Conservation (phyloP, 441 rosid genomes). For the Hura crepitans region DNA sequence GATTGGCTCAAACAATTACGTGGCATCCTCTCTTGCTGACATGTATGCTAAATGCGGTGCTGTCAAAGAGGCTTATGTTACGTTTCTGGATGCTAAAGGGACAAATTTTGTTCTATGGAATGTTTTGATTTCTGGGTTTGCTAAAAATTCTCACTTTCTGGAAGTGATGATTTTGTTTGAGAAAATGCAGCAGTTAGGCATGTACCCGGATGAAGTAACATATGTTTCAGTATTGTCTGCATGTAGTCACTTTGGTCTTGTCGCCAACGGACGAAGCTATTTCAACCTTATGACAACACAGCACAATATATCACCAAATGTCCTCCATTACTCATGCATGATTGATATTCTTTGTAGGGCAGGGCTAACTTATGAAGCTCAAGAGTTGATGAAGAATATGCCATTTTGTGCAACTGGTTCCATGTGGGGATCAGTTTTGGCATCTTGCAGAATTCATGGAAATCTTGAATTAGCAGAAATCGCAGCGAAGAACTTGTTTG, state of each 20-base stretch:
- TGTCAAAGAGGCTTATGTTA: conserved; percentile 50
- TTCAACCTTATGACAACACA: conserved; percentile 54
- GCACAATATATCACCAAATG: conserved; percentile 46
- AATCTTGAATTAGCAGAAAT: conserved; percentile 60
- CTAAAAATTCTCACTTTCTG: conserved; percentile 47
- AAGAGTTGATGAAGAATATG: conserved; percentile 47
- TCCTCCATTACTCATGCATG: conserved; percentile 77
- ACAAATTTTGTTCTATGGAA: conserved; percentile 66
- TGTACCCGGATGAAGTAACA: conserved; percentile 61
- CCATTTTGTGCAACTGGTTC: conserved; percentile 62
- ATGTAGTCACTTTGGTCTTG: conserved; percentile 66
- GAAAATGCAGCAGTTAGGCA: conserved; percentile 73
- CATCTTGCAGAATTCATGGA: conserved; percentile 57
- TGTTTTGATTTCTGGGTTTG: conserved; percentile 62
- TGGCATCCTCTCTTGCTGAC: conserved; percentile 59
- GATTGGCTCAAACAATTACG: conserved; percentile 43
- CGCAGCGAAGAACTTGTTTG: conserved; percentile 60
- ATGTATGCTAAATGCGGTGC: conserved; percentile 81
- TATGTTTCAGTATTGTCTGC: conserved; percentile 63
- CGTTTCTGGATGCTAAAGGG: conserved; percentile 39
- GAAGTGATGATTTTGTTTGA: conserved; percentile 74
- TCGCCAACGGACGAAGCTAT: conserved; percentile 49
- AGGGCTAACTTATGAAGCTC: conserved; percentile 57
- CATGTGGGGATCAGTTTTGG: conserved; percentile 78
- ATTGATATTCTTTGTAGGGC: conserved; percentile 74